Base-by-base conservation (phyloP, 2,329 filamentous ascomycete species). In the Fusarium nisikadoi region DNA sequence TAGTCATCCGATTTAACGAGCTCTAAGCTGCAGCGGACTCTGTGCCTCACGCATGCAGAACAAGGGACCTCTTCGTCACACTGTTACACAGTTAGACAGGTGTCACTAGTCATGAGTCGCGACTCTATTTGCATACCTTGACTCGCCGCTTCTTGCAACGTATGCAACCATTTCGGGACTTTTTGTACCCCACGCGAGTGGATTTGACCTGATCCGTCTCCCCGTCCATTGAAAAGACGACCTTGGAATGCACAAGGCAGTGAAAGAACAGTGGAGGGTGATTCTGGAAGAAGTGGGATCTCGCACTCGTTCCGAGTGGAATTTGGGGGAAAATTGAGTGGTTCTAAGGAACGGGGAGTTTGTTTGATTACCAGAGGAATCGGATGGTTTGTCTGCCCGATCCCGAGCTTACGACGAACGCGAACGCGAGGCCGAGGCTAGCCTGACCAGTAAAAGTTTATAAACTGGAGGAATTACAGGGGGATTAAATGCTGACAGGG, bases 171-270 rank as follows among this genome's bases (percentile, higher is more conserved):
- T 72, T 72, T 58, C 70, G 65, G 31, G 70, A 72, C 52, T 72
- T 72, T 62, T 70, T 72, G 43, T 72, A 72, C 39, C 70, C 70
- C 43, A 65, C 52, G 23, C 70, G 69, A 1, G 65, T 70, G 29
- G 52, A 55, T 16, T 58, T 70, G 3, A 17, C 14, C 5, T 46
- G 42, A 3, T 71, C 43, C 46, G 54, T 46, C 6, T 43, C 39
- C 10, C 42, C 58, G 10, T 65, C 43, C 62, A 65, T 65, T 27
- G 25, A 11, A 16, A 25, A 31, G 4, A 9, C 2, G 33, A 13
- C 5, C 13, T 19, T 13, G 23, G 1, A 2, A 17, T 10, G 49
- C 10, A 27, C 19, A 17, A 53, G 29, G 20, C 14, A 27, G 39
- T 6, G 2, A 12, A 17, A 2, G 19, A 14, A 19, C 45, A n/a